phyloP scores from a whole-genome alignment of 2,329 filamentous ascomycete genomes.

The Xylariaceae sp. region DNA sequence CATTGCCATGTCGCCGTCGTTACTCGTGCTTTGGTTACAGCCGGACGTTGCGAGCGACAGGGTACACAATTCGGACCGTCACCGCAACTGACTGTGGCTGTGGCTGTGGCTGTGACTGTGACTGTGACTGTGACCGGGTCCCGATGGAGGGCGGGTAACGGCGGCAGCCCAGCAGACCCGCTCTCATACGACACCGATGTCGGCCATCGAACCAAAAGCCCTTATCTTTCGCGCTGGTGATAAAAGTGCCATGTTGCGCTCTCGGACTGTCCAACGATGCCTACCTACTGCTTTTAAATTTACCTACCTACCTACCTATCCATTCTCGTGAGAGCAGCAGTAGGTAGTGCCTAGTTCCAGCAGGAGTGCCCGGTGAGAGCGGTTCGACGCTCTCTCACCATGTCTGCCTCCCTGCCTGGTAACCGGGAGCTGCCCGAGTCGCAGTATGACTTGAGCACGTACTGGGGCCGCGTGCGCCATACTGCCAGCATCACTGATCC shows the following conservation, averaged over 20 bases:
- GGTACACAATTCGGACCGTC: too few species aligned
- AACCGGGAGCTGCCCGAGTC: constrained; percentile 81
- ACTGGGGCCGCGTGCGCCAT: constrained; percentile 91
- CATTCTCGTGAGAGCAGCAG: neutral
- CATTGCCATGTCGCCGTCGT: too few species aligned
- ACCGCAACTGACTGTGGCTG: too few species aligned
- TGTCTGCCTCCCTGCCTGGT: constrained; percentile 62
- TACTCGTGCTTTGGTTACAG: too few species aligned
- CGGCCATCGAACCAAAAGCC: neutral
- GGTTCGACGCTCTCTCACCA: constrained; percentile 29
- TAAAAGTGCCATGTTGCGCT: neutral
- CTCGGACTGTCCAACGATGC: neutral
- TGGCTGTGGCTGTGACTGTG: too few species aligned
- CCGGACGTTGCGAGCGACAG: too few species aligned
- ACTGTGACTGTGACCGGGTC: too few species aligned
- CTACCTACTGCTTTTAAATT: too few species aligned
- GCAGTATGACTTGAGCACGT: constrained; percentile 86
- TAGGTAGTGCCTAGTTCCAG: neutral
- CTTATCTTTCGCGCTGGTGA: constrained; percentile 4
- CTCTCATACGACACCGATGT: neutral
- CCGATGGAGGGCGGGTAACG: neutral
- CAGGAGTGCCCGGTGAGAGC: constrained; percentile 13
- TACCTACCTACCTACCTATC: too few species aligned
- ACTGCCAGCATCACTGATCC: constrained; percentile 87
- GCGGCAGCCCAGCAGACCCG: neutral